A percentile compares a stretch with the other conserved stretches of the same genome.
These are phyloP conservation scores for Fusarium setosum DNA, from an alignment of 2,329 filamentous ascomycete genomes.

Conservation along the genomic window DNA sequence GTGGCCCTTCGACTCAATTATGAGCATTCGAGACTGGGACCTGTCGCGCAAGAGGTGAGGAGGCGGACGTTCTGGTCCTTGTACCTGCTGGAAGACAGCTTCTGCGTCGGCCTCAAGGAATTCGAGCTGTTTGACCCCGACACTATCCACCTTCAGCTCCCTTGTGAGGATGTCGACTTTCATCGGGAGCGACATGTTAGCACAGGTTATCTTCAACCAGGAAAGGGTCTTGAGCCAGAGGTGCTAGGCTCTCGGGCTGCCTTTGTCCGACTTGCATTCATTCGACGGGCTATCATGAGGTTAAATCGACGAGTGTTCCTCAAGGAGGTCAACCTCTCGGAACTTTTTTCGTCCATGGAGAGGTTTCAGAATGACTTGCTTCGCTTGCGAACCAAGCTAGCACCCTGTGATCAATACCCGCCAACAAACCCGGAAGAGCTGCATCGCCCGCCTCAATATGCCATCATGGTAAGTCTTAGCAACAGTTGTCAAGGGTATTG, in stretches of 20 bases:
- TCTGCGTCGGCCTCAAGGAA: slow-evolving; percentile 41
- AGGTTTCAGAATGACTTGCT: slow-evolving; percentile 42
- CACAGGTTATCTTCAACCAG: slow-evolving; percentile 41
- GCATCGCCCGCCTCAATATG: slow-evolving; percentile 34
- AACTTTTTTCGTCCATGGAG: slow-evolving; percentile 40
- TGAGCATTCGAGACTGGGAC: slow-evolving; percentile 38
- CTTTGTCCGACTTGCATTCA: slow-evolving; percentile 38
- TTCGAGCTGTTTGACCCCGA: slow-evolving; percentile 43
- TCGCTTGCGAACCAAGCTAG: slow-evolving; percentile 33
- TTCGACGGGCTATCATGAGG: slow-evolving; percentile 38
- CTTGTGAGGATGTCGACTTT: slow-evolving; percentile 41
- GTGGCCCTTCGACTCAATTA: slow-evolving; percentile 44
- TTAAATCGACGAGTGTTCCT: slow-evolving; percentile 39
- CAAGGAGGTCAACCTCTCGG: slow-evolving; percentile 39
- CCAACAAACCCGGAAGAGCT: slow-evolving; percentile 25
- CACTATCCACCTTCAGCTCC: slow-evolving; percentile 39
- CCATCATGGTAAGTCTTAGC: slow-evolving; percentile 27
- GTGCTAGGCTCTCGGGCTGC: slow-evolving; percentile 35
- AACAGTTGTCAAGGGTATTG: accelerated
- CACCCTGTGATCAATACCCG: slow-evolving; percentile 37
- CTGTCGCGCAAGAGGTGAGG: slow-evolving; percentile 40
- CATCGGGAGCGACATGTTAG: slow-evolving; percentile 30
- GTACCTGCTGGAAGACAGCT: slow-evolving; percentile 42
- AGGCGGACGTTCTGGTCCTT: slow-evolving; percentile 42
- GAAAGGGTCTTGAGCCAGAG: slow-evolving; percentile 41